phyloP scores from a whole-genome alignment of 1,284 basidiomycete genomes.

The Taiwanofungus camphoratus region DNA sequence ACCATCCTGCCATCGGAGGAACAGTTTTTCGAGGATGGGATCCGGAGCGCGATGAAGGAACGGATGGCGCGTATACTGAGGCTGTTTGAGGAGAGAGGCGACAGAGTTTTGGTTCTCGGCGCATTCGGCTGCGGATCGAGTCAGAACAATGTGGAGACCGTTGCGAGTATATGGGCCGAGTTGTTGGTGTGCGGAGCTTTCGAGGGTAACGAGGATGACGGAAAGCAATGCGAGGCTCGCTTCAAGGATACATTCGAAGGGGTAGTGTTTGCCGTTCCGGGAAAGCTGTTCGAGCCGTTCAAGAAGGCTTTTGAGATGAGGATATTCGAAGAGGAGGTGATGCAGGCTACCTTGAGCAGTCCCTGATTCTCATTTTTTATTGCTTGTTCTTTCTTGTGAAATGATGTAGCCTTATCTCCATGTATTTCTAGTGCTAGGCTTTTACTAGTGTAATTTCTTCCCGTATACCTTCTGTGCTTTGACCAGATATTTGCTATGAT shows the following conservation, averaged over 20 bases:
- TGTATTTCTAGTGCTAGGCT: too few relatives aligned
- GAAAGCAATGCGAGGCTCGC: slow-evolving; percentile 20
- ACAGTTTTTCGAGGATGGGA: slow-evolving; percentile 33
- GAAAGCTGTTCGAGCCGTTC: slow-evolving; percentile 34
- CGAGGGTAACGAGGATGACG: slow-evolving; percentile 15
- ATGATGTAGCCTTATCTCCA: neutral
- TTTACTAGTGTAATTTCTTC: too few relatives aligned
- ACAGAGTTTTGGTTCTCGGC: slow-evolving; percentile 40
- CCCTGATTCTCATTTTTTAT: neutral
- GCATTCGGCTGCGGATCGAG: slow-evolving; percentile 42
- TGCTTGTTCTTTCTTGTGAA: neutral
- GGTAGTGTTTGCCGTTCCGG: slow-evolving; percentile 40
- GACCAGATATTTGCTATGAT: too few relatives aligned
- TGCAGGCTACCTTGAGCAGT: slow-evolving; percentile 17
- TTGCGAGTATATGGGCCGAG: slow-evolving; percentile 58
- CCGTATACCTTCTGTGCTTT: too few relatives aligned
- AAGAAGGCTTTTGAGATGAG: slow-evolving; percentile 38
- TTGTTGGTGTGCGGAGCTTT: slow-evolving; percentile 37
- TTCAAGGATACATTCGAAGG: slow-evolving; percentile 39
- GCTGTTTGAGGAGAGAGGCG: slow-evolving; percentile 40
- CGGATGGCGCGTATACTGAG: slow-evolving; percentile 39
- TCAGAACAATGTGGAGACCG: slow-evolving; percentile 38
- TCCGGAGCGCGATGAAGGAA: slow-evolving; percentile 34
- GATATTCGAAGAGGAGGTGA: slow-evolving; percentile 36
- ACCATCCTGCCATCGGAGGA: slow-evolving; percentile 30